Conservation (phyloP, 2,329 filamentous ascomycete species). For the Penicillium palitans region DNA sequence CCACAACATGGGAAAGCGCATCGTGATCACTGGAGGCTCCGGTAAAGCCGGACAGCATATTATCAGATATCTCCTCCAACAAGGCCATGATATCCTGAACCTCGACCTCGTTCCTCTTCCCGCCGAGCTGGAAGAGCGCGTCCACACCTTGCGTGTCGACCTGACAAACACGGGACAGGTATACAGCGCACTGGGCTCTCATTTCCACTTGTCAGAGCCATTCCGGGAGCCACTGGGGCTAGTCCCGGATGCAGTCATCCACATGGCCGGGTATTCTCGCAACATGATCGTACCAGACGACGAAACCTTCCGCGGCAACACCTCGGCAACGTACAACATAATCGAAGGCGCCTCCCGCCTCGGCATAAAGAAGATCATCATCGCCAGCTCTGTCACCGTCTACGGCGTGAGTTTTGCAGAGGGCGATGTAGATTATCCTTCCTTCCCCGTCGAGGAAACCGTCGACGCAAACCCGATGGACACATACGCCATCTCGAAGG, state of each 20-base stretch:
- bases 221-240: conserved; percentile 40
- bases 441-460: conserved; percentile 61
- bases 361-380: conserved; percentile 62
- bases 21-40: conserved; percentile 57
- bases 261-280: conserved; percentile 60
- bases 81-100: conserved; percentile 56
- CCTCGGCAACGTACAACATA: conserved; percentile 60
- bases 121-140: conserved; percentile 37
- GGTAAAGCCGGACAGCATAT: conserved; percentile 58
- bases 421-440: conserved; percentile 57
- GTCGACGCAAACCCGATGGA: conserved; percentile 63
- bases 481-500: conserved; percentile 61
- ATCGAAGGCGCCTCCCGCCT: conserved; percentile 64
- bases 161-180: conserved; percentile 58
- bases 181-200: conserved; percentile 57
- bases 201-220: conserved; percentile 53
- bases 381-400: conserved; percentile 60
- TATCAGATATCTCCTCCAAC: conserved; percentile 54
- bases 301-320: conserved; percentile 59
- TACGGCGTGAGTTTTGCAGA: conserved; percentile 65
- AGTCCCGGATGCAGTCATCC: conserved; percentile 61
- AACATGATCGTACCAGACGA: conserved; percentile 64
- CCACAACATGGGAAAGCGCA: conserved; percentile 38
- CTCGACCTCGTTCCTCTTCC: conserved; percentile 53
- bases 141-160: conserved; percentile 58